These are phyloP conservation scores for Zymoseptoria crescenta DNA, from an alignment of 2,329 filamentous ascomycete species.

Conservation along the genomic window DNA sequence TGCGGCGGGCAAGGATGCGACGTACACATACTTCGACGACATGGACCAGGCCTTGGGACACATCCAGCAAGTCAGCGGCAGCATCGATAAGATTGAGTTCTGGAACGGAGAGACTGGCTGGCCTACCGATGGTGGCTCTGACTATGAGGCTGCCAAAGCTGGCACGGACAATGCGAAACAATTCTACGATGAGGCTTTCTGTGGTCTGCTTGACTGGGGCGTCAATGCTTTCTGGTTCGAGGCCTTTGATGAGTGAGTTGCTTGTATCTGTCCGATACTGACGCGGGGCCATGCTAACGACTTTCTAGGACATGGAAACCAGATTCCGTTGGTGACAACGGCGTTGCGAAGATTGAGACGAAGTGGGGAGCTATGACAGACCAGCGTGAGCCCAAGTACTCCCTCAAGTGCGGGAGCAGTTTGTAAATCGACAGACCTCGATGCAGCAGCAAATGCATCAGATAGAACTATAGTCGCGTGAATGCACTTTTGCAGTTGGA, in stretches of 20 bases:
- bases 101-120: slow-evolving; percentile 64
- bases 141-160: slow-evolving; percentile 55
- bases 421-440: background rate
- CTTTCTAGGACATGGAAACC: slow-evolving; percentile 51
- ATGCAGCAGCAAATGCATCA: background rate
- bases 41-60: slow-evolving; percentile 56
- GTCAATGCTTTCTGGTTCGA: slow-evolving; percentile 67
- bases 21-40: slow-evolving; percentile 58
- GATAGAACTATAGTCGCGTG: background rate
- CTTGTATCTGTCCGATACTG: background rate
- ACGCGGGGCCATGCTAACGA: slow-evolving; percentile 1
- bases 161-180: slow-evolving; percentile 50
- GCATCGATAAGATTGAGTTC: slow-evolving; percentile 50
- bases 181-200: slow-evolving; percentile 57
- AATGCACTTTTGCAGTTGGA: background rate
- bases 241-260: slow-evolving; percentile 56
- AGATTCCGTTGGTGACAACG: slow-evolving; percentile 53
- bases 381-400: slow-evolving; percentile 15
- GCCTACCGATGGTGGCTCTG: slow-evolving; percentile 54
- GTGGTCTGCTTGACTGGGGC: slow-evolving; percentile 56
- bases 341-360: slow-evolving; percentile 47
- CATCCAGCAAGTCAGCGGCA: slow-evolving; percentile 53
- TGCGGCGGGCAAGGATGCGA: slow-evolving; percentile 43
- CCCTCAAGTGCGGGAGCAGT: slow-evolving; percentile 11
- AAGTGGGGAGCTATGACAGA: slow-evolving; percentile 62